These are phyloP conservation scores for Naganishia sp. DNA, from an alignment of 1,284 basidiomycete genomes.

Conservation along the genomic window DNA sequence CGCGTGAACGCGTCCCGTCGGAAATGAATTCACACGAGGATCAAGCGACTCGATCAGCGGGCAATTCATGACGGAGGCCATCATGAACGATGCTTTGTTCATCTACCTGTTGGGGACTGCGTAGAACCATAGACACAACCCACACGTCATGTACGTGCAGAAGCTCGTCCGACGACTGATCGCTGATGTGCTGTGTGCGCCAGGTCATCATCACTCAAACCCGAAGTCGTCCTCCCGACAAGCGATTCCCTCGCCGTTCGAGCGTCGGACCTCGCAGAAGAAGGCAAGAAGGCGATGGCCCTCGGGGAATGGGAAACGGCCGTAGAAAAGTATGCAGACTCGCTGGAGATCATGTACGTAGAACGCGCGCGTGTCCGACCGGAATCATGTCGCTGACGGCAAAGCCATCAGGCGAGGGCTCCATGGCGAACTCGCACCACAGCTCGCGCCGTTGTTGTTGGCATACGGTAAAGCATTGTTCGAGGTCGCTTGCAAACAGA, in stretches of 20 bases:
- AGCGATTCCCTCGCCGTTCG: neutral
- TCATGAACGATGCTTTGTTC: neutral
- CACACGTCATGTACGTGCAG: neutral
- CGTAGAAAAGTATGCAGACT: conserved; percentile 77
- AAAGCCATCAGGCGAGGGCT: conserved; percentile 62
- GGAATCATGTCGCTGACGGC: neutral
- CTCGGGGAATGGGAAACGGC: conserved; percentile 83
- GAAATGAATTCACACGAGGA: neutral
- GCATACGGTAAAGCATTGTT: conserved; percentile 81
- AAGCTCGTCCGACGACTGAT: neutral
- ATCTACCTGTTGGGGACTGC: neutral
- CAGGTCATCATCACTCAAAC: conserved; percentile 17
- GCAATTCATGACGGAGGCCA: neutral
- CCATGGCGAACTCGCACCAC: conserved; percentile 70
- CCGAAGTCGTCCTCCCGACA: neutral
- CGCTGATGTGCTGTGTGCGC: neutral
- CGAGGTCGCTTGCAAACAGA: conserved; percentile 80
- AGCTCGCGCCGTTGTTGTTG: conserved; percentile 79
- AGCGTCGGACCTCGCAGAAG: conserved; percentile 41
- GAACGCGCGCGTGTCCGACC: neutral
- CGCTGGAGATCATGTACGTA: conserved; percentile 73
- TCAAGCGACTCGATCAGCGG: neutral
- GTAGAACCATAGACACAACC: no score
- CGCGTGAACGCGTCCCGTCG: conserved; percentile 39
- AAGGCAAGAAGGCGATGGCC: conserved; percentile 68